Conservation (phyloP, 306 rosid genomes). For the Trifolium fragiferum region DNA sequence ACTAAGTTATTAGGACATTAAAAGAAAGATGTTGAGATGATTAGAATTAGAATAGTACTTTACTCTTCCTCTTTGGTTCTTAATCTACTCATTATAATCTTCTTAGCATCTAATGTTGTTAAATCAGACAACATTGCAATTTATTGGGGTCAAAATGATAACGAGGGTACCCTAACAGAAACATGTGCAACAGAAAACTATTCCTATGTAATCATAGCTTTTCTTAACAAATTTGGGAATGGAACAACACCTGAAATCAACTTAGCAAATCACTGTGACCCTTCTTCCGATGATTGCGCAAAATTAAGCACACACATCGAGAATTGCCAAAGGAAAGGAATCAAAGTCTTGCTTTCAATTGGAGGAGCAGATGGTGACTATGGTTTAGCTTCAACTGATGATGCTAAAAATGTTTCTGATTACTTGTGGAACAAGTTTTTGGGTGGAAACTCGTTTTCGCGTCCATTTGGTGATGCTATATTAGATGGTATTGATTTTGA, state of each 20-base stretch:
- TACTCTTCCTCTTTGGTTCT: constrained; percentile 16
- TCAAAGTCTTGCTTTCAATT: constrained; percentile 60
- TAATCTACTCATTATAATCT: constrained; percentile 22
- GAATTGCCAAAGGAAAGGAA: constrained; percentile 52
- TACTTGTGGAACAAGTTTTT: constrained; percentile 65
- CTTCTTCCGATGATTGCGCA: constrained; percentile 40
- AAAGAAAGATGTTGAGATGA: constrained; percentile 37
- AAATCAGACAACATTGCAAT: neutral
- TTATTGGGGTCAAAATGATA: neutral
- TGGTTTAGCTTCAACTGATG: constrained; percentile 50
- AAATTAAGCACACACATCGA: constrained; percentile 40
- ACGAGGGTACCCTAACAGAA: neutral
- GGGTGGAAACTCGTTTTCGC: constrained; percentile 46
- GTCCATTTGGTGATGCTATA: constrained; percentile 55
- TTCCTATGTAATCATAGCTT: constrained; percentile 51
- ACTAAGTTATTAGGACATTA: neutral
- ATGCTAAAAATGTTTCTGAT: constrained; percentile 51
- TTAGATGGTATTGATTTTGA: constrained; percentile 69
- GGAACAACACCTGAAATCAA: constrained; percentile 50
- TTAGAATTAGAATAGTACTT: constrained; percentile 5
- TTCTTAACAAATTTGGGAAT: constrained; percentile 41
- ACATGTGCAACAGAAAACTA: neutral
- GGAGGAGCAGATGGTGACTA: constrained; percentile 49
- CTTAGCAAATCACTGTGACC: constrained; percentile 59
- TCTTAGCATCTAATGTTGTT: neutral